These are phyloP conservation scores for Diplotaxis tenuifolia DNA, from an alignment of 345 rosid species.

Conservation along the genomic window DNA sequence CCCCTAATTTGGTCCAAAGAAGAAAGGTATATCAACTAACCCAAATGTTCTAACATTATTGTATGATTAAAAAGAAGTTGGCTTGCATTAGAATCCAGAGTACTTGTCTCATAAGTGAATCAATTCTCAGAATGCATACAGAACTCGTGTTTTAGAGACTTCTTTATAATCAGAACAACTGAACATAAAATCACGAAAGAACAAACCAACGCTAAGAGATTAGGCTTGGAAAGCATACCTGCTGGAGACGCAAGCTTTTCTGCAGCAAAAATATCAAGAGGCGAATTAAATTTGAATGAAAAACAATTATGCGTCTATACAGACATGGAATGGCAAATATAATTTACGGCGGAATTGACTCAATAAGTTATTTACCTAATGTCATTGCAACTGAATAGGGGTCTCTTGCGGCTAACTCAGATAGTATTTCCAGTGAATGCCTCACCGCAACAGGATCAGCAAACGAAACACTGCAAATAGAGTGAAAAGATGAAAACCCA, in stretches of 20 bases:
- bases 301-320: constrained; percentile 12
- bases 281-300: constrained; percentile 21
- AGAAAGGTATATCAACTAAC: constrained; percentile 26
- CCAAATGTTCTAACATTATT: constrained; percentile 4
- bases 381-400: constrained; percentile 97
- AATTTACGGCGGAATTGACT: neutral
- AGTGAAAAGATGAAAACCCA: neutral
- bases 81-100: constrained; percentile 7
- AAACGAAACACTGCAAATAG: constrained; percentile 70
- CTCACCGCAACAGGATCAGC: constrained; percentile 99
- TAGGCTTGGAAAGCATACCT: constrained; percentile 51
- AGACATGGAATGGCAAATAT: constrained; percentile 7
- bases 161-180: constrained; percentile 6
- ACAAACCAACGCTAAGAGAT: constrained; percentile 1
- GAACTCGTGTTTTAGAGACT: constrained; percentile 12
- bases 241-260: constrained; percentile 84
- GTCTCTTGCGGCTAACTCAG: constrained; percentile 82
- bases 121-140: constrained; percentile 5
- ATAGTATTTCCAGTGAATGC: constrained; percentile 87
- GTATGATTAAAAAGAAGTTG: constrained; percentile 4
- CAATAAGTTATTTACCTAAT: constrained; percentile 53
- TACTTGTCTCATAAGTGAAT: constrained; percentile 5
- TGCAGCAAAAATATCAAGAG: constrained; percentile 47
- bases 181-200: constrained; percentile 14
- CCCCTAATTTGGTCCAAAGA: constrained; percentile 59